Base-by-base conservation (phyloP, 1,284 basidiomycete species). In the Flammula alnicola region DNA sequence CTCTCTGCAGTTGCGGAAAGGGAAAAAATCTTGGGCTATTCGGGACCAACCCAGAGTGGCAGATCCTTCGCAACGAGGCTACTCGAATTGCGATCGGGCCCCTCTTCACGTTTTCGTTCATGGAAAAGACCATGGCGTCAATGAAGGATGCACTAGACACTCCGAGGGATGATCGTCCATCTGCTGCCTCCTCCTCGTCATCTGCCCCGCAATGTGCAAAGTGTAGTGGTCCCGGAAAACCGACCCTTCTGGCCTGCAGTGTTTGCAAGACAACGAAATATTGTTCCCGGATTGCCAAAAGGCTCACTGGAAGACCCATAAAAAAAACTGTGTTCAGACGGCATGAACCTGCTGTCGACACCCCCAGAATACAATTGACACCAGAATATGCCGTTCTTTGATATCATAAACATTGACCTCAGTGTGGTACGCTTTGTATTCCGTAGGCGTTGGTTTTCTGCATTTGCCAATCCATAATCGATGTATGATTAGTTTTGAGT, bases 1-100 rank as follows among this genome's bases (percentile, higher is more conserved):
- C 77, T 0, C 65, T 80, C 12, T 83, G 81, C 57, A 63, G 63
- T 0, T 83, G 81, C 45, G 81, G 81, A 1, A 54, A 63, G 19
- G 79, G 80, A 0, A 62, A 71, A 23, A 69, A 73, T 44, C 59
- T 70, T 3, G 70, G 66, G 1, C 49, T 47, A 3, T 60, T 78
- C 31, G 57, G 55, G 1, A 54, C 58, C 12, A 59, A 63, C 12
- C 33, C 50, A 6, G 48, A 59, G 23, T 76, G 73, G 73, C 61
- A 61, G 37, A 20, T 43, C 0, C 57, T 78, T 7, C 69, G 69
- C 2, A 68, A 71, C 3, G 65, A 70, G 38, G 72, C 70, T 22
- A 81, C 79, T 3, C 66, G 80, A 12, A 61, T 70, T 9, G 81
- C 77, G 3, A 65, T 81, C 27, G 67, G 73, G 5, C 79, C 76